A percentile compares a stretch with the other conserved stretches of the same genome.
Conservation (phyloP, 345 rosid species). For the Brassica napus region Da-Ae NC_063434.1:8913001-8913500, state of each 20-base stretch:
- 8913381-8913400: constrained; percentile 35
- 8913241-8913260: constrained; percentile 20
- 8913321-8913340: constrained; percentile 41
- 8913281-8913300: constrained; percentile 33
- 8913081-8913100: constrained; percentile 18
- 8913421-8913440: constrained; percentile 41
- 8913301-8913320: constrained; percentile 34
- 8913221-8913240: constrained; percentile 30
- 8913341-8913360: constrained; percentile 40
- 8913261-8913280: constrained; percentile 14
- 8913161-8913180: constrained; percentile 19
- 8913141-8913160: constrained; percentile 18
- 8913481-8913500: constrained; percentile 43
- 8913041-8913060: constrained; percentile 3
- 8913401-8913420: constrained; percentile 46
- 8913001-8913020: constrained; percentile 3
- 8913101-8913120: constrained; percentile 23
- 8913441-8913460: constrained; percentile 41
- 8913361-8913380: constrained; percentile 38
- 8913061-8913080: constrained; percentile 5
- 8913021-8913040: not conserved
- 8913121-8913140: constrained; percentile 8
- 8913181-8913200: constrained; percentile 22
- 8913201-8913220: not conserved
- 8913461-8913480: constrained; percentile 42